Evolutionary conservation across 768 basidiomycete genomes (phyloP).

Genomic region (Zangia roseola): DNA sequence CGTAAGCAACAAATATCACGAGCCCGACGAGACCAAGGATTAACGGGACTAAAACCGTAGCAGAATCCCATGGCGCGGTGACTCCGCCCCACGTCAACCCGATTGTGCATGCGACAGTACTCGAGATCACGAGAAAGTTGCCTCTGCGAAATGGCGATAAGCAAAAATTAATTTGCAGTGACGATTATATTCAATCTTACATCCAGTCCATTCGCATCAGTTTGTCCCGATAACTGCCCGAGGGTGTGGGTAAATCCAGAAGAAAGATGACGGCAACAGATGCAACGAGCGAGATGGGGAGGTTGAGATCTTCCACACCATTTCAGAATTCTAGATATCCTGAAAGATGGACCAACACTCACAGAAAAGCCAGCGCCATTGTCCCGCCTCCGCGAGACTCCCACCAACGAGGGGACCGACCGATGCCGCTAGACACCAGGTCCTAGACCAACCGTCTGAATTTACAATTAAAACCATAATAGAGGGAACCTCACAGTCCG

Average conservation of each 20-base stretch:
- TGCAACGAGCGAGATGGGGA: conserved; percentile 37
- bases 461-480: no score
- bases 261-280: conserved; percentile 28
- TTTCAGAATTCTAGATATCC: neutral
- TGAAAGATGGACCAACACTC: neutral
- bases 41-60: conserved; percentile 41
- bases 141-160: conserved; percentile 30
- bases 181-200: conserved; percentile 24
- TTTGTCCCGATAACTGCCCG: conserved; percentile 35
- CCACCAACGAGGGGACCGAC: conserved; percentile 40
- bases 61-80: conserved; percentile 41
- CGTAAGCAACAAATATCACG: conserved; percentile 39
- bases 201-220: conserved; percentile 42
- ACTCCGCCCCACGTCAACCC: conserved; percentile 45
- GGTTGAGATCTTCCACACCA: conserved; percentile 35
- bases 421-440: conserved; percentile 36
- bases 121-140: conserved; percentile 39
- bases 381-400: conserved; percentile 26
- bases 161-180: neutral
- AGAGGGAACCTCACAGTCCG: conserved; percentile 31
- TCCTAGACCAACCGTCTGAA: neutral
- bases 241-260: conserved; percentile 35
- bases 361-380: conserved; percentile 47
- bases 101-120: conserved; percentile 36
- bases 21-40: conserved; percentile 41